Conservation (phyloP, 2,329 filamentous ascomycete species). For the Cladosporium sp. region DNA sequence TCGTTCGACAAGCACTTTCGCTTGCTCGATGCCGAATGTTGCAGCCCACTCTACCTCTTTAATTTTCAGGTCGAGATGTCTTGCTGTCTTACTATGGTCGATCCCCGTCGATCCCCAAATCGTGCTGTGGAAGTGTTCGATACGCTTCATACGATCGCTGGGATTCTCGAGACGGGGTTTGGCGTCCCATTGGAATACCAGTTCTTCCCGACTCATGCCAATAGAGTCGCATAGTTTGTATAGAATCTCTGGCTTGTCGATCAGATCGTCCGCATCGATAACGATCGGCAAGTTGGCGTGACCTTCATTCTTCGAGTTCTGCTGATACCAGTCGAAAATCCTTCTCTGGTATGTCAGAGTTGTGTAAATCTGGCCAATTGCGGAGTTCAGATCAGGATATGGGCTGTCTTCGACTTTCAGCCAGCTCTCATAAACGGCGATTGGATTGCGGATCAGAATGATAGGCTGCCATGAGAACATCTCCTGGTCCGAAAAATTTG, state of each 20-base stretch:
- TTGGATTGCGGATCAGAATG: slow-evolving; percentile 12
- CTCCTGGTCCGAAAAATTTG: slow-evolving; percentile 3
- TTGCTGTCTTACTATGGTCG: not conserved
- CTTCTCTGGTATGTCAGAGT: slow-evolving; percentile 2
- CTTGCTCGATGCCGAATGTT: slow-evolving; percentile 5
- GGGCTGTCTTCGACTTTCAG: slow-evolving; percentile 10
- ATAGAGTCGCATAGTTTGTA: slow-evolving; percentile 4
- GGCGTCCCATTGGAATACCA: slow-evolving; percentile 4
- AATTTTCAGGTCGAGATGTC: not conserved
- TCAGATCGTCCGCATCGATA: slow-evolving; percentile 12
- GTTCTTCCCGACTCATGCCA: not conserved
- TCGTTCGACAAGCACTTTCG: not conserved
- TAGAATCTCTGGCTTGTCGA: not conserved
- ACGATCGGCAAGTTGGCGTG: not conserved
- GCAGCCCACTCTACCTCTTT: slow-evolving; percentile 1
- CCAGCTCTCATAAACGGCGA: slow-evolving; percentile 12
- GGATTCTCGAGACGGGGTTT: not conserved
- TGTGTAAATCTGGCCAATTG: slow-evolving; percentile 2
- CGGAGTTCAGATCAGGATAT: not conserved
- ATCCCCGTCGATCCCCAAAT: not conserved
- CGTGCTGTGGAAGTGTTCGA: not conserved
- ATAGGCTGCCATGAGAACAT: slow-evolving; percentile 14
- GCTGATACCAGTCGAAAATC: slow-evolving; percentile 12
- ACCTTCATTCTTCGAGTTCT: not conserved
- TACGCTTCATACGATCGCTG: not conserved